Conservation (phyloP, 2,329 filamentous ascomycete species). For the Calcarisporium arbuscula region DNA sequence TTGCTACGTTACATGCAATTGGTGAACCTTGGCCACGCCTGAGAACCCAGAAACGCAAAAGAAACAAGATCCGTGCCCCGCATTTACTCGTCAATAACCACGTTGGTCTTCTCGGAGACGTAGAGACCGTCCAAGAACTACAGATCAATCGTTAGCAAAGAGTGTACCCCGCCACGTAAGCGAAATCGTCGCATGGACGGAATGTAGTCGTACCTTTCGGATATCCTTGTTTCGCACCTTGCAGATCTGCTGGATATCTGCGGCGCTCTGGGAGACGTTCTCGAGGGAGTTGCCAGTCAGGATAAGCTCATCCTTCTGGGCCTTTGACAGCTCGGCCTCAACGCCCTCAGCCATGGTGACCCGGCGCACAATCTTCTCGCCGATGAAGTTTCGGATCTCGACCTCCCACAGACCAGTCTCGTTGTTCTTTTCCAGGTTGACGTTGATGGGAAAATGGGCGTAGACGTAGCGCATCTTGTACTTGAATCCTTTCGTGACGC, state of each 20-base stretch:
- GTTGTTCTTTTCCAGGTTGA: slow-evolving; percentile 94
- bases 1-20: slow-evolving; percentile 55
- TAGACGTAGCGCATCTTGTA: slow-evolving; percentile 99
- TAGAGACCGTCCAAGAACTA: slow-evolving; percentile 99
- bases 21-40: slow-evolving; percentile 57
- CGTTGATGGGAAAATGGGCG: slow-evolving; percentile 99
- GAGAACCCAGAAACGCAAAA: slow-evolving; percentile 56
- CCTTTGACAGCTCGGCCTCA: slow-evolving; percentile 80
- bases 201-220: slow-evolving; percentile 66
- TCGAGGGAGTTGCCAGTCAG: slow-evolving; percentile 92
- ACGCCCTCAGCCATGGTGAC: slow-evolving; percentile 88
- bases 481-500: slow-evolving; percentile 98
- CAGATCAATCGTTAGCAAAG: slow-evolving; percentile 16
- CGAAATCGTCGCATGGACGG: slow-evolving; percentile 25
- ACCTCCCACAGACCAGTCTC: slow-evolving; percentile 86
- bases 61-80: slow-evolving; percentile 38
- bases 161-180: not conserved
- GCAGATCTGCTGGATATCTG: slow-evolving; percentile 99
- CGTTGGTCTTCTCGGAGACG: slow-evolving; percentile 98
- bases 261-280: slow-evolving; percentile 93
- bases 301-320: slow-evolving; percentile 96
- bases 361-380: slow-evolving; percentile 97
- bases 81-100: slow-evolving; percentile 65
- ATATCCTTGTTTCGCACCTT: slow-evolving; percentile 99
- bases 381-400: slow-evolving; percentile 99